Percentiles rank a stretch among this genome's conserved stretches.
Evolutionary conservation across 257 asterid species (phyloP).

Genomic region (Salvia miltiorrhiza): DNA sequence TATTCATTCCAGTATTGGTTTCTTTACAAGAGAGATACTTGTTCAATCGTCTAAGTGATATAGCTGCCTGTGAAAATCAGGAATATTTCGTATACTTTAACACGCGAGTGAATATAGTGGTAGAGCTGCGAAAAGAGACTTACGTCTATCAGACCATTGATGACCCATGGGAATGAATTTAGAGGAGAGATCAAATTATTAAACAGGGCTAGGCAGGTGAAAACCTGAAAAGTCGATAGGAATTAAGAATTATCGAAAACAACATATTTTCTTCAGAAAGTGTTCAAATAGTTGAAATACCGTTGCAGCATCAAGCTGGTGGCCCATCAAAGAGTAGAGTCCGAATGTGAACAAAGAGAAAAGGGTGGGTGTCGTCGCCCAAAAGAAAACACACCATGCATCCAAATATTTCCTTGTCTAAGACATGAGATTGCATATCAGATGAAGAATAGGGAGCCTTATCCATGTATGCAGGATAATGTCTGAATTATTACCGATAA

Average conservation of each 20-base stretch:
- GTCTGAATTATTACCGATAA: conserved; percentile 57
- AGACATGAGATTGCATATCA: conserved; percentile 19
- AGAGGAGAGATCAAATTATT: conserved; percentile 92
- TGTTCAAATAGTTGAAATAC: conserved; percentile 33
- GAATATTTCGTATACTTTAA: neutral
- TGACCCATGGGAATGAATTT: conserved; percentile 99
- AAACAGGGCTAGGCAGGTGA: conserved; percentile 94
- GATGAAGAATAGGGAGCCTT: conserved; percentile 11
- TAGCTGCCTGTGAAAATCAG: conserved; percentile 60
- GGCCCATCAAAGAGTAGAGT: conserved; percentile 80
- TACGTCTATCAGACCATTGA: conserved; percentile 95
- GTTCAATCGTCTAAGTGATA: conserved; percentile 78
- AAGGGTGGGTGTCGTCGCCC: conserved; percentile 98
- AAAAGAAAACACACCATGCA: conserved; percentile 98
- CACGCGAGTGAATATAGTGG: neutral
- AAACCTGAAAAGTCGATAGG: conserved; percentile 60
- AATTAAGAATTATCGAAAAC: neutral
- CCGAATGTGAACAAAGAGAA: conserved; percentile 94
- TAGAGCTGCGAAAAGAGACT: conserved; percentile 24
- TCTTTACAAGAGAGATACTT: conserved; percentile 72
- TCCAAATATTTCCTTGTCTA: conserved; percentile 97
- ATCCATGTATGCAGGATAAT: neutral
- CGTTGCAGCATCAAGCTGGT: conserved; percentile 98
- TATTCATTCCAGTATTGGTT: conserved; percentile 26
- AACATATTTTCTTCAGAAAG: conserved; percentile 1